Percentiles rank a stretch among this genome's conserved stretches.
Evolutionary conservation across 768 basidiomycete genomes (phyloP).

Genomic region (Psilocybe cyanescens): DNA sequence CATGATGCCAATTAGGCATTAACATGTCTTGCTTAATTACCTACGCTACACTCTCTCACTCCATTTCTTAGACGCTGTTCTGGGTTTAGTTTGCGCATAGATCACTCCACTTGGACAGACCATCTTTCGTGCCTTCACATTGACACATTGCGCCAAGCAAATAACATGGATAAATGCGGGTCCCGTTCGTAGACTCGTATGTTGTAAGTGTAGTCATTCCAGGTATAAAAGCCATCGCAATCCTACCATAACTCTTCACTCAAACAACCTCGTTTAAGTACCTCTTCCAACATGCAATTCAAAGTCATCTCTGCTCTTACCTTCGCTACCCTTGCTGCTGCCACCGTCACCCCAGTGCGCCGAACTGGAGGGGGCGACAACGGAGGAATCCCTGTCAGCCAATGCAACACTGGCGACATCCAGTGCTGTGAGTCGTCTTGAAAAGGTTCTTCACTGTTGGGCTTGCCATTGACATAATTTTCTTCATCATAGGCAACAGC

Average conservation of each 20-base stretch:
- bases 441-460: neutral
- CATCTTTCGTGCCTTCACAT: neutral
- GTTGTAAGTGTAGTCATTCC: neutral
- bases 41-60: no score
- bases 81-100: neutral
- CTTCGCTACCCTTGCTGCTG: constrained; percentile 11
- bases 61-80: neutral
- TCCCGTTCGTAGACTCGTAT: neutral
- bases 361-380: neutral
- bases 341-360: constrained; percentile 8
- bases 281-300: constrained; percentile 9
- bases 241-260: neutral
- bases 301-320: constrained; percentile 9
- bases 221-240: constrained; percentile 4
- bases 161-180: neutral
- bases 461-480: neutral
- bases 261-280: constrained; percentile 7
- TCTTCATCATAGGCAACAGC: constrained; percentile 17
- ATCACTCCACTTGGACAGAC: constrained; percentile 1
- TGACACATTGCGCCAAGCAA: neutral
- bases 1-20: no score
- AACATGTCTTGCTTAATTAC: no score
- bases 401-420: constrained; percentile 28
- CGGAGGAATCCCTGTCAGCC: constrained; percentile 7
- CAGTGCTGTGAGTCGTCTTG: constrained; percentile 26